Evolutionary conservation across 768 basidiomycete species (phyloP), one percentile per base, ranked within the genome.

Genomic region (Hygrocybe coccinea): DNA sequence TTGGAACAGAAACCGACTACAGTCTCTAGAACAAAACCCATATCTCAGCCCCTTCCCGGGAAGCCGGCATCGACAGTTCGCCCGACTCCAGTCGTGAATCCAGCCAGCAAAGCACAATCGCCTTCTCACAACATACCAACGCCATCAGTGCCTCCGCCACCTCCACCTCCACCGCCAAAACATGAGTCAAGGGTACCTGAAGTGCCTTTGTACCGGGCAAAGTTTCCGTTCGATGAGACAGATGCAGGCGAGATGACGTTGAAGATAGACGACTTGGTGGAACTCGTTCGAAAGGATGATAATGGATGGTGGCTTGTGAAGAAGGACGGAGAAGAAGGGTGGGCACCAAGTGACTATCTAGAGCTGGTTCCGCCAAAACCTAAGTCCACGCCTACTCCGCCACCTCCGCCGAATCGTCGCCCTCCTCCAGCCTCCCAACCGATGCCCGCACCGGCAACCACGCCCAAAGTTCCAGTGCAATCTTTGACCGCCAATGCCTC

Each of bases 231-330:
- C 65, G 79, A 85, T 36, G 95, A 94, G 1, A 90, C 97, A 70
- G 86, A 87, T 34, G 29, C 29, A 29, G 95, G 95, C 11, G 97
- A 99, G 70, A 86, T 97, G 79, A 75, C 84, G 5, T 70, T 99
- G 50, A 81, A 79, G 61, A 97, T 97, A 70, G 97, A 94, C 63
- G 97, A 97, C 57, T 56, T 89, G 2, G 90, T 98, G 1, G 95
- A 97, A 72, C 75, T 98, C 17, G 76, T 94, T 33, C 87, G 95
- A 74, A 93, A 97, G 65, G 86, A 94, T 59, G 84, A 94, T 57
- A 95, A 95, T 62, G 97, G 95, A 2, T 99, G 97, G 97, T 98
- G 97, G 95, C 78, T 97, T 33, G 87, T 97, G 55, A 90, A 87
- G 78, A 92, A 88, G 70, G 80, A 78, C 51, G 81, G 80, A 2